These are phyloP conservation scores for Cyclotella kingstonii DNA, from an alignment of 108 stramenopile species.

Conservation along the genomic window DNA sequence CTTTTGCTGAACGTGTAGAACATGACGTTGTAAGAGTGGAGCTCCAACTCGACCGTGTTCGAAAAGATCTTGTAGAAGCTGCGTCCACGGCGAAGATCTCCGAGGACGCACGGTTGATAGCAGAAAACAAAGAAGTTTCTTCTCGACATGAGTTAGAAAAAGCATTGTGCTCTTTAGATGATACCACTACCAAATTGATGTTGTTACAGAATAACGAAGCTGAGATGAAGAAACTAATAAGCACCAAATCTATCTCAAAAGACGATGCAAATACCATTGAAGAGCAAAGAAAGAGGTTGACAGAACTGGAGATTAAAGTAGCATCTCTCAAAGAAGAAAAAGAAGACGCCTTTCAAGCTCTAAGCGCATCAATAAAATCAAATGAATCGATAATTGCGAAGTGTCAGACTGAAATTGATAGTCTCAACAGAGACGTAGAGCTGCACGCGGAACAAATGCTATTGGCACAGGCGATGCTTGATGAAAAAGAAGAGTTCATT, in stretches of 20 bases:
- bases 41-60: constrained; percentile 39
- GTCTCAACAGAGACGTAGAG: constrained; percentile 33
- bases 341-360: constrained; percentile 4
- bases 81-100: constrained; percentile 36
- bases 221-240: constrained; percentile 14
- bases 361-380: constrained; percentile 8
- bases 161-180: constrained; percentile 14
- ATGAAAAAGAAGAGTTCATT: constrained; percentile 31
- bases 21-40: constrained; percentile 37
- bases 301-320: constrained; percentile 30
- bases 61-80: constrained; percentile 40
- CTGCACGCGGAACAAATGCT: constrained; percentile 44
- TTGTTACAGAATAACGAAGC: constrained; percentile 19
- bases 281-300: constrained; percentile 18
- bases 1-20: constrained; percentile 8
- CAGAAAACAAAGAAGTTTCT: constrained; percentile 18
- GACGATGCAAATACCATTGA: constrained; percentile 9
- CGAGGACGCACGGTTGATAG: constrained; percentile 40
- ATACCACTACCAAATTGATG: constrained; percentile 13
- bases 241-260: neutral
- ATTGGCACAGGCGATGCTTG: constrained; percentile 44
- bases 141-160: constrained; percentile 20
- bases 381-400: constrained; percentile 16
- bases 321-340: constrained; percentile 22
- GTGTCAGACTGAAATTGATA: constrained; percentile 28